phyloP scores from a whole-genome alignment of 2,329 filamentous ascomycete genomes.

The Claviceps sp. region DNA sequence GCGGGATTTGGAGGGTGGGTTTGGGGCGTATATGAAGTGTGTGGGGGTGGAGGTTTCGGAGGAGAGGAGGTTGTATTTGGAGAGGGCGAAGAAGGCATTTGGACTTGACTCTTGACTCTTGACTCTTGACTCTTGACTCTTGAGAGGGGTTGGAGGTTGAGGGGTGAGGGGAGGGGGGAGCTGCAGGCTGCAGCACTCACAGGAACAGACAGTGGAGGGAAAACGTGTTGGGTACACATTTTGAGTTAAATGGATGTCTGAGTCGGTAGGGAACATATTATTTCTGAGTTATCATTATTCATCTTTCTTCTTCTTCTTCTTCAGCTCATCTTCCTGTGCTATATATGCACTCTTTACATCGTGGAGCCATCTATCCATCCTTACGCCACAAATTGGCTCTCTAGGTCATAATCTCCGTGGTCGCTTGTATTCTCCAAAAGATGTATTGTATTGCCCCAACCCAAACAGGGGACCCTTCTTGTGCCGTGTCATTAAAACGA shows the following conservation, averaged over 20 bases:
- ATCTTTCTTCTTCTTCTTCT: conserved; percentile 2
- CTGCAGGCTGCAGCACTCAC: not conserved
- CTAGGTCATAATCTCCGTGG: not conserved
- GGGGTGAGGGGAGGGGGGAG: too few species aligned
- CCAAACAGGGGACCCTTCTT: not conserved
- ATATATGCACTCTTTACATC: conserved; percentile 6
- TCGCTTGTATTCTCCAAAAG: not conserved
- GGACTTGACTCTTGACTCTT: conserved; percentile 14
- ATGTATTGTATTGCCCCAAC: not conserved
- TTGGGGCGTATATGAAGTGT: conserved; percentile 33
- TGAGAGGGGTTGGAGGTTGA: too few species aligned
- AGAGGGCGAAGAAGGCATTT: conserved; percentile 34
- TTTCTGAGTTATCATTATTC: not conserved
- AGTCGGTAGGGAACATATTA: too few species aligned
- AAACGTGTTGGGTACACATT: too few species aligned
- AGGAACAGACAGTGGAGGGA: too few species aligned
- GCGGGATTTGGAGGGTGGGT: conserved; percentile 27
- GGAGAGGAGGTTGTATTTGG: conserved; percentile 27
- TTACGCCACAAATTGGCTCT: not conserved
- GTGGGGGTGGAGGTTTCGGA: conserved; percentile 23
- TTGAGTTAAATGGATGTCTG: too few species aligned
- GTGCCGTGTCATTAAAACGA: not conserved
- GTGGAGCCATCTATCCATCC: not conserved
- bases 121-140: conserved; percentile 13
- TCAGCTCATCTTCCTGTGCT: conserved; percentile 1